These are phyloP conservation scores for Cardamine occulta DNA, from an alignment of 345 rosid genomes.

Conservation along the genomic window DNA sequence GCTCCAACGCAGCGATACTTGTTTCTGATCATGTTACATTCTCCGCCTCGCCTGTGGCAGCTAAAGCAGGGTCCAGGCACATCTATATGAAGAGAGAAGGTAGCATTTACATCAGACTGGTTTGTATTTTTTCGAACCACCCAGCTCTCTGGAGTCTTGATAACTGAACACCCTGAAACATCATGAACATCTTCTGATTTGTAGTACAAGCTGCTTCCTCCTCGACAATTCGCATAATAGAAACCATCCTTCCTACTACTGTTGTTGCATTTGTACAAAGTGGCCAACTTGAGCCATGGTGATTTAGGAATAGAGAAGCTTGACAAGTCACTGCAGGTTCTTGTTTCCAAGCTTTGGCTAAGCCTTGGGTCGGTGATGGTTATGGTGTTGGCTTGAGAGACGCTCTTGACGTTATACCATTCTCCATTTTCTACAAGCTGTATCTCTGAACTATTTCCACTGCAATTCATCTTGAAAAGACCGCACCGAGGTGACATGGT, in stretches of 20 bases:
- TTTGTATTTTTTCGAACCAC: background rate
- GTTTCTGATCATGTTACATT: slow-evolving; percentile 1
- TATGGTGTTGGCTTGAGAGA: slow-evolving; percentile 44
- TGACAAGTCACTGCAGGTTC: slow-evolving; percentile 38
- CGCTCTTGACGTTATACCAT: slow-evolving; percentile 34
- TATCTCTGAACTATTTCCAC: slow-evolving; percentile 23
- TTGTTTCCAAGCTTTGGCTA: background rate
- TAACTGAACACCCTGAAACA: slow-evolving; percentile 35
- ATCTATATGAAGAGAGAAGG: slow-evolving; percentile 8
- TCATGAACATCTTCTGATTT: background rate
- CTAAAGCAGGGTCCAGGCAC: background rate
- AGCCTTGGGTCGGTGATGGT: slow-evolving; percentile 34
- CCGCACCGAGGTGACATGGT: slow-evolving; percentile 39
- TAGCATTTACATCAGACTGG: slow-evolving; percentile 17
- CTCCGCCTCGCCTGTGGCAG: slow-evolving; percentile 32
- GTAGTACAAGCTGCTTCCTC: slow-evolving; percentile 22
- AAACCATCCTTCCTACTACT: background rate
- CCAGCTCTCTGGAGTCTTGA: slow-evolving; percentile 34
- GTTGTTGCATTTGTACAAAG: slow-evolving; percentile 44
- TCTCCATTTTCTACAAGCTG: slow-evolving; percentile 38
- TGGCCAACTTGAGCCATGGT: slow-evolving; percentile 27
- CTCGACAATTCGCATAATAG: slow-evolving; percentile 10
- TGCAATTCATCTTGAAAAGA: slow-evolving; percentile 41
- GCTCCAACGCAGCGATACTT: slow-evolving; percentile 25
- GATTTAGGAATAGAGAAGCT: slow-evolving; percentile 40